Base-by-base conservation (phyloP, 306 rosid species). In the Albizia julibrissin region DNA sequence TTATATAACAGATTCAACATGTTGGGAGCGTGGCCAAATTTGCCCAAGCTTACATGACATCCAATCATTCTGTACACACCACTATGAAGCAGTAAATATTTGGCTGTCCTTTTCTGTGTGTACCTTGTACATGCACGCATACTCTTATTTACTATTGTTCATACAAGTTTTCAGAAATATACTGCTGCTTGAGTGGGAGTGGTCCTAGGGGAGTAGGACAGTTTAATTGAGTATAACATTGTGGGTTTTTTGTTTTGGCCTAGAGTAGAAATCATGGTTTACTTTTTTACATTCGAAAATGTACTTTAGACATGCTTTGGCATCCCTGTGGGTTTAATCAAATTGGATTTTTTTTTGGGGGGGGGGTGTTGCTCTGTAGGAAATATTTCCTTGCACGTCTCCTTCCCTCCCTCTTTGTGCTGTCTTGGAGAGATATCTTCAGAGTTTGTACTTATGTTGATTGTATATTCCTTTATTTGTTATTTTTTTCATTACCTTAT, bases 391-490 rank as follows among this genome's bases (percentile, higher is more conserved):
- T 10, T 62, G 59, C 62, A 11, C 46, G 43, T 62, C 72, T 80
- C 33, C 10, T 12, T 69, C 50, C 72, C 73, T 76, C 58, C 66
- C 21, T 10, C 26, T 8, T 24, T 8, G 15, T 24, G 49, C 77
- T 27, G 31, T 72, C 37, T 52, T 72, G 49, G 58, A 66, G 44
- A 24, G 61, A 22, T 24, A 19, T 81, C 69, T 39, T 67, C 62
- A 27, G 37, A 66, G 83, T 22, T 18, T 67, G 26, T 50, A 71
- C 47, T 66, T 80, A 29, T 59, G 72, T 29, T 76, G 58, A 68
- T 77, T 80, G 62, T 80, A 76, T 65, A 21, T 50, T 70, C 77
- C 80, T 72, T 76, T 27, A 37, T 10, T 78, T 76, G 37, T 61
- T 59, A 43, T 69, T 79, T 37, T 66, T 43, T 69, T 79, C 72